Conservation (phyloP, 2,329 filamentous ascomycete species). For the Metarhizium robertsii region DNA sequence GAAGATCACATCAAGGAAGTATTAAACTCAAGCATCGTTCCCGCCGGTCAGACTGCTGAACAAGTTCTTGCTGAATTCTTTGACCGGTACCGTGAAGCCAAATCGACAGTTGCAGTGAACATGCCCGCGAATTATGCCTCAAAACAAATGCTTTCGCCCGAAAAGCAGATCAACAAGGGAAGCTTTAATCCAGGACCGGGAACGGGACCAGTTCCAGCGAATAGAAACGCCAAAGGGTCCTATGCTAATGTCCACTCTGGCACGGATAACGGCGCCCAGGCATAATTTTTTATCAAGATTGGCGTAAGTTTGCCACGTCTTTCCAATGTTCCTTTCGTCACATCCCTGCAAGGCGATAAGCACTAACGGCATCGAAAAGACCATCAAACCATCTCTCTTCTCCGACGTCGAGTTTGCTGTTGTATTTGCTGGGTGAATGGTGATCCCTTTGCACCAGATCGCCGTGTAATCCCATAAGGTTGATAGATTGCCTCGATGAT, state of each 20-base stretch:
- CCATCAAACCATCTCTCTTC: background rate
- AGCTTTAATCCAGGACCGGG: background rate
- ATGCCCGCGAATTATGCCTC: constrained; percentile 32
- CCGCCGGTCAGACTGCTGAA: constrained; percentile 30
- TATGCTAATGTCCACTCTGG: background rate
- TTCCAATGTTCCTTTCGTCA: background rate
- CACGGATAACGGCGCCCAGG: background rate
- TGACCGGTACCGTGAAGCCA: constrained; percentile 33
- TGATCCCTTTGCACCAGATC: background rate
- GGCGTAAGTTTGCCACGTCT: background rate
- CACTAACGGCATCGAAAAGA: background rate
- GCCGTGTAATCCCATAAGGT: background rate
- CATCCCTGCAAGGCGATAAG: background rate
- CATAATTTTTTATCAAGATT: background rate
- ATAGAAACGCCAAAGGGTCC: background rate
- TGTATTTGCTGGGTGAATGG: background rate
- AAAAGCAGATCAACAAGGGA: background rate
- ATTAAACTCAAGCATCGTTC: constrained; percentile 37
- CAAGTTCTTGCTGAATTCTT: constrained; percentile 40
- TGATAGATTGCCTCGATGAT: background rate
- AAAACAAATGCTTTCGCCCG: constrained; percentile 9
- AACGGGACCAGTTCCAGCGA: background rate
- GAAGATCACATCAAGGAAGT: constrained; percentile 42
- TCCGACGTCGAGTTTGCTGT: background rate
- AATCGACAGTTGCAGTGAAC: constrained; percentile 37